Base-by-base conservation (phyloP, 345 rosid genomes). In the Salix arbutifolia region DNA sequence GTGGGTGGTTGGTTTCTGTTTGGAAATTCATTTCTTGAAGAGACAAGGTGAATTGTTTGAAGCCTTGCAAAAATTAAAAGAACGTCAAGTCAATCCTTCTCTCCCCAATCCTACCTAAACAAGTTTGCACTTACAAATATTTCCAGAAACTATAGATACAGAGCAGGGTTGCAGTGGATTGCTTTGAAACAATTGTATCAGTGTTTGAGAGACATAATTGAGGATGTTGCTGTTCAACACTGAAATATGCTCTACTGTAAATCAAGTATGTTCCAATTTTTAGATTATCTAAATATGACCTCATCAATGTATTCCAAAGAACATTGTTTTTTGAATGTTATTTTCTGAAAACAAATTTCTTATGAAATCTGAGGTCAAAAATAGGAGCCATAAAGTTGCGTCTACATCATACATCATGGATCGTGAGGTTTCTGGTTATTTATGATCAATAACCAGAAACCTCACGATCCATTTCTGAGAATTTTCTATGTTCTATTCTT, bases 21-120 rank as follows among this genome's bases (percentile, higher is more conserved):
- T 28, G 81, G 23, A 40, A 46, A 84, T 76, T 67, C 85, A 95
- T 96, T 83, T 53, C 58, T 80, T 92, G 90, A 79, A 79, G 85
- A 85, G 77, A 10, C 93, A 90, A 76, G 86, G 87, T 16, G 89
- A 91, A 26, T 79, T 95, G 74, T 93, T 83, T 65, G 89, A 89
- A 72, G 96, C 98, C 68, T 79, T 91, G 44, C 91, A 90, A 82
- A 96, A 91, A 85, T 83, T 96, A 65, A 88, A 96, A 90, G 98
- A 87, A 85, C 96, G 99, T 92, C 70, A 65, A 61, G 67, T 38
- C 33, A 3, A 8, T 31, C 53, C 8, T 76, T 60, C n/a, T 35
- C 23, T 83, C 73, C 33, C 4, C 19, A 19, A 25, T 17, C 58
- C 23, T 18, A 33, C 8, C 26, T 74, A 35, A 37, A n/a, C 40